phyloP scores from a whole-genome alignment of 2,329 filamentous ascomycete species.

The Diaporthe sp. region DNA sequence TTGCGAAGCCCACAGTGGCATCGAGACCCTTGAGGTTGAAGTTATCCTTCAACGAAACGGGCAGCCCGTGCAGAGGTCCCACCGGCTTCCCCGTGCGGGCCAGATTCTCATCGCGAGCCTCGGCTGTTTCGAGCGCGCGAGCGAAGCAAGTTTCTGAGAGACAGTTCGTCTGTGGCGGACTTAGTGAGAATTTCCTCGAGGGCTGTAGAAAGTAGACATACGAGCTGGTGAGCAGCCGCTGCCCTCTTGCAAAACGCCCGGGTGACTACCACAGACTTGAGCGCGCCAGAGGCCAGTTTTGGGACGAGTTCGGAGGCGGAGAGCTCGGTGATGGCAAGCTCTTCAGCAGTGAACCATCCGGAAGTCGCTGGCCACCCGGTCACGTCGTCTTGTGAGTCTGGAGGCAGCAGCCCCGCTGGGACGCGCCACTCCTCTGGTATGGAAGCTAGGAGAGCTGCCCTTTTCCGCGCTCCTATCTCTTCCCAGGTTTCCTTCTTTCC shows the following conservation, averaged over 20 bases:
- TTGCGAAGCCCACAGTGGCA: constrained; percentile 74
- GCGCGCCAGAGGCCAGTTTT: constrained; percentile 53
- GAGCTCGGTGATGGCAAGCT: constrained; percentile 55
- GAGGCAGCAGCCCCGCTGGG: constrained; percentile 65
- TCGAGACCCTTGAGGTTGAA: constrained; percentile 74
- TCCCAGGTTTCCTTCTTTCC: constrained; percentile 53
- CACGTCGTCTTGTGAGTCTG: constrained; percentile 68
- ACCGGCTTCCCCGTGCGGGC: constrained; percentile 59
- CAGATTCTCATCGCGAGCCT: constrained; percentile 64
- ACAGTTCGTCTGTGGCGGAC: constrained; percentile 58
- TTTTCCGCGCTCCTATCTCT: constrained; percentile 58
- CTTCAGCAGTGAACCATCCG: constrained; percentile 68
- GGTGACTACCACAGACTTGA: constrained; percentile 53
- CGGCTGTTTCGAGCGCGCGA: constrained; percentile 63
- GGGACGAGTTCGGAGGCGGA: constrained; percentile 52
- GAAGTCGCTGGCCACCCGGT: constrained; percentile 68
- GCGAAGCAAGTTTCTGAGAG: constrained; percentile 62
- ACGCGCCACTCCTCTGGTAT: constrained; percentile 73
- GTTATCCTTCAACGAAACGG: constrained; percentile 79
- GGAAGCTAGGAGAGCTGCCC: constrained; percentile 57
- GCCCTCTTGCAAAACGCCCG: constrained; percentile 57
- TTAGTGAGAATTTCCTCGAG: background rate
- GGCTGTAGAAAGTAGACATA: constrained; percentile 34
- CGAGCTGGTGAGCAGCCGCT: constrained; percentile 55
- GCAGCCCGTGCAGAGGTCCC: constrained; percentile 77